Percentiles rank a stretch among this genome's conserved stretches.
Conservation (phyloP, 768 basidiomycete genomes). For the Pulveroboletus frians region DNA sequence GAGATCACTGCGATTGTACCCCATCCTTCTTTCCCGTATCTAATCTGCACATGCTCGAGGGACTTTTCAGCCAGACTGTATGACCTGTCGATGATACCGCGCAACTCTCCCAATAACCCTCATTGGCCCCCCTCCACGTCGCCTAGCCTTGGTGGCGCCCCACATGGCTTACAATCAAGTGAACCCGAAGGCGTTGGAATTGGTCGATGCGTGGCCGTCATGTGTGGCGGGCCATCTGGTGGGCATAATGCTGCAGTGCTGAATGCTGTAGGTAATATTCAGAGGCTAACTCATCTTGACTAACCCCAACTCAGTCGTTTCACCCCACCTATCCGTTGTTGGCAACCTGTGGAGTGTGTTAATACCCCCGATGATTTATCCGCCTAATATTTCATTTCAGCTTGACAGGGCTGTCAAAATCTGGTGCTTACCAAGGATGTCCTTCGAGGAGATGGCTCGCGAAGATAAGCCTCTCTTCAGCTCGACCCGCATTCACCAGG, state of each 20-base stretch:
- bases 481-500: constrained; percentile 59
- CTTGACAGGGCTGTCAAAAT: constrained; percentile 73
- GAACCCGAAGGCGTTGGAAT: constrained; percentile 57
- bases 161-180: constrained; percentile 60
- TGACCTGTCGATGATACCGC: constrained; percentile 42
- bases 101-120: constrained; percentile 43
- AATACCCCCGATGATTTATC: background rate
- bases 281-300: background rate
- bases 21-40: constrained; percentile 52
- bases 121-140: constrained; percentile 48
- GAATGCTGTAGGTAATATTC: constrained; percentile 44
- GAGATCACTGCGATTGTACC: constrained; percentile 64
- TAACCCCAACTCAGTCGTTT: constrained; percentile 48
- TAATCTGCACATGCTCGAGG: constrained; percentile 67
- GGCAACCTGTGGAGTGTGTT: constrained; percentile 71
- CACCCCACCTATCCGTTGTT: constrained; percentile 59
- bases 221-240: constrained; percentile 67
- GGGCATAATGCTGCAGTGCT: constrained; percentile 70
- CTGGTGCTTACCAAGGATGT: constrained; percentile 51
- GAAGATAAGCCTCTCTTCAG: constrained; percentile 78
- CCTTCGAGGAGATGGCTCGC: constrained; percentile 39
- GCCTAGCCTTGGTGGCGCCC: constrained; percentile 57
- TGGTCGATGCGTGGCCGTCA: constrained; percentile 55
- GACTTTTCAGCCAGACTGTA: constrained; percentile 71
- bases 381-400: constrained; percentile 31